A percentile compares a stretch with the other conserved stretches of the same genome.
Evolutionary conservation across 495 filamentous ascomycete species (phyloP).

Genomic region (Parmelia sp.): DNA sequence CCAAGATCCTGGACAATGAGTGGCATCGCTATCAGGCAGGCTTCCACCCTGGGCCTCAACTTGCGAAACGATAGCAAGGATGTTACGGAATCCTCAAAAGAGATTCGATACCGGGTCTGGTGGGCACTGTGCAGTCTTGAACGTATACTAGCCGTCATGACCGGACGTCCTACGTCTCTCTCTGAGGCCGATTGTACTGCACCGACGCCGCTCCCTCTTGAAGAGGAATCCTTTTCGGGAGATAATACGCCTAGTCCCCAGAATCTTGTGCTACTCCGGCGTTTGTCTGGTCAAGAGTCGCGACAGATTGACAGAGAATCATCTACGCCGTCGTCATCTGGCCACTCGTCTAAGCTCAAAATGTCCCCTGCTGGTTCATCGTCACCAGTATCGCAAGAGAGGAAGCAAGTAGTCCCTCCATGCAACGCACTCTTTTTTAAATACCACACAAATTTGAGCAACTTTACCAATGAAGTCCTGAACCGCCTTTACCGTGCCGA

Average conservation of each 20-base stretch:
- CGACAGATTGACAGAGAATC: constrained; percentile 2
- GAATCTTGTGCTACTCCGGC: constrained; percentile 11
- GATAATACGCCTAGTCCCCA: background rate
- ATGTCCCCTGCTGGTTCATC: constrained; percentile 6
- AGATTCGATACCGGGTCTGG: constrained; percentile 59
- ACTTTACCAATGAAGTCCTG: constrained; percentile 50
- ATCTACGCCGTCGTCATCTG: constrained; percentile 18
- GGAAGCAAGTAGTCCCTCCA: constrained; percentile 33
- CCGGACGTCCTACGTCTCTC: constrained; percentile 58
- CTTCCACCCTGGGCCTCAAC: constrained; percentile 57
- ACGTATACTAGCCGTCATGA: constrained; percentile 54
- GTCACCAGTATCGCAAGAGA: constrained; percentile 25
- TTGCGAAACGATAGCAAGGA: constrained; percentile 51
- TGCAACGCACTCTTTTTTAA: constrained; percentile 44
- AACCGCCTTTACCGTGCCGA: constrained; percentile 54
- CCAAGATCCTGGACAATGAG: constrained; percentile 57
- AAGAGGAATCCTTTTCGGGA: constrained; percentile 42
- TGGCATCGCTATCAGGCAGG: constrained; percentile 55
- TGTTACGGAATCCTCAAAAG: constrained; percentile 49
- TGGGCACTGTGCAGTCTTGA: constrained; percentile 60
- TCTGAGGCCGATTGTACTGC: constrained; percentile 52
- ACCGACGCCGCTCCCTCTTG: constrained; percentile 53
- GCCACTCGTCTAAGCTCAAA: constrained; percentile 12
- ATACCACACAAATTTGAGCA: constrained; percentile 44
- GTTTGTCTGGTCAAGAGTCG: constrained; percentile 18